A percentile compares a stretch with the other conserved stretches of the same genome.
phyloP scores from a whole-genome alignment of 1,284 basidiomycete species.

The Erythrobasidium hasegawianum region DNA sequence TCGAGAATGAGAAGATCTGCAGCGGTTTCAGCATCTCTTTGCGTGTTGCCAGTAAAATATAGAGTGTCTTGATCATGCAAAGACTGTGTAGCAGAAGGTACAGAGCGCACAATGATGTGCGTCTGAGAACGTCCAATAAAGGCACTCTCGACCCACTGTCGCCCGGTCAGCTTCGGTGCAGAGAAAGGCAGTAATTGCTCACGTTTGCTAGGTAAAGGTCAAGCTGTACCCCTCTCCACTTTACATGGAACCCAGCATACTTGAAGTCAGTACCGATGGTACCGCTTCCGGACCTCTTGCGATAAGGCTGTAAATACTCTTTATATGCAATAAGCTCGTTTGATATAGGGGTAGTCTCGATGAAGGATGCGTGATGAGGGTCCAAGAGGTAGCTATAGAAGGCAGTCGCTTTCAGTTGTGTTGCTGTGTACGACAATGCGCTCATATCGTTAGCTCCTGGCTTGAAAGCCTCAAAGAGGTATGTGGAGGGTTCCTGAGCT shows the following conservation, averaged over 20 bases:
- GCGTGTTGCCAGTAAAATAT: background rate
- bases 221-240: background rate
- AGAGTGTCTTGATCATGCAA: background rate
- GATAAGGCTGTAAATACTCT: background rate
- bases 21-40: background rate
- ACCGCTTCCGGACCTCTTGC: background rate
- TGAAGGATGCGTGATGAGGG: background rate
- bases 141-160: background rate
- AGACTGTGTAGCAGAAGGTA: slow-evolving; percentile 1
- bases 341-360: background rate
- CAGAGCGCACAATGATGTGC: background rate
- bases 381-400: slow-evolving; percentile 1
- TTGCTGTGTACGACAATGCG: background rate
- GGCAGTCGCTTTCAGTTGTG: background rate
- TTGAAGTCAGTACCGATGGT: background rate
- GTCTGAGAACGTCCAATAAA: background rate
- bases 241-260: background rate
- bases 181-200: background rate
- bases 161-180: background rate
- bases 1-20: slow-evolving; percentile 1
- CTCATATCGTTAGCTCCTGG: background rate
- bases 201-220: background rate
- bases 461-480: background rate
- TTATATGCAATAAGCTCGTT: background rate
- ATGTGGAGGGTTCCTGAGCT: background rate